phyloP scores from a whole-genome alignment of 2,329 filamentous ascomycete species.

The Mycocentrospora acerina region DNA sequence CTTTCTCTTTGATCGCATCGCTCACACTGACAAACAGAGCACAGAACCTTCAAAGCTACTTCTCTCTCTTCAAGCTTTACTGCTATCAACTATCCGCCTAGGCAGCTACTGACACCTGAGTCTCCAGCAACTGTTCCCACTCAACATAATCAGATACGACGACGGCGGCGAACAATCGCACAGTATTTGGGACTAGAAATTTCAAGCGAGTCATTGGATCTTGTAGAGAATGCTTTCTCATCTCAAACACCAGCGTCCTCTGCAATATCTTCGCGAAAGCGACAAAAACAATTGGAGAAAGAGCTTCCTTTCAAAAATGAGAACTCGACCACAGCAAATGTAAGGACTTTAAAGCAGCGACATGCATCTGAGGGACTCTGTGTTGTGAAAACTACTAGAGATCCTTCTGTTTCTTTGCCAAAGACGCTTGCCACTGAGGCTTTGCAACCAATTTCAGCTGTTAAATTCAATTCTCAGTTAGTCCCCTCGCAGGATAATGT shows the following conservation, averaged over 20 bases:
- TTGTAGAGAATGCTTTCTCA: constrained; percentile 18
- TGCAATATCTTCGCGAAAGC: constrained; percentile 13
- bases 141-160: constrained; percentile 6
- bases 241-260: constrained; percentile 2
- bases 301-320: neutral
- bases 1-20: constrained; percentile 1
- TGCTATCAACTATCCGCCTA: constrained; percentile 23
- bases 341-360: constrained; percentile 7
- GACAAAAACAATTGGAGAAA: constrained; percentile 4
- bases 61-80: constrained; percentile 22
- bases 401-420: neutral
- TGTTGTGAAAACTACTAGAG: constrained; percentile 12
- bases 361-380: constrained; percentile 17
- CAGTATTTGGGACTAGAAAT: constrained; percentile 29
- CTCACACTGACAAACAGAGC: constrained; percentile 6
- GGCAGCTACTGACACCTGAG: constrained; percentile 12
- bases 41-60: constrained; percentile 1
- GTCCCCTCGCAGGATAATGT: neutral
- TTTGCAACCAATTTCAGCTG: neutral
- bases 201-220: constrained; percentile 16
- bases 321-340: neutral
- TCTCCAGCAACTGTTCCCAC: constrained; percentile 5
- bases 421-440: neutral
- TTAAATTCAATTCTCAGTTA: neutral
- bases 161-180: constrained; percentile 28